Conservation (phyloP, 1,284 basidiomycete species). For the Puccinia coronata region DNA sequence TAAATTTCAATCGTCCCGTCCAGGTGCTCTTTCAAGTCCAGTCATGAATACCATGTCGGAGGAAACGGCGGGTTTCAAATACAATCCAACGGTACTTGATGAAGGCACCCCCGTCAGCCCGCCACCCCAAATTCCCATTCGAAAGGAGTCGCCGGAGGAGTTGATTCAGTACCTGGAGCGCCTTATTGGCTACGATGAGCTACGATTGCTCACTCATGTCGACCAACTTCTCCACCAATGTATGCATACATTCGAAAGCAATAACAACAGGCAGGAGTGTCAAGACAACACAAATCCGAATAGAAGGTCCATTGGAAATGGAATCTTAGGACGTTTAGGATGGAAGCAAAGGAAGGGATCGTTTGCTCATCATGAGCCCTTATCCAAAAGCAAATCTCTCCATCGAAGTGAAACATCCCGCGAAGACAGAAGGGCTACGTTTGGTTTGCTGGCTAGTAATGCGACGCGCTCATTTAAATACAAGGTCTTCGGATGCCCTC, state of each 20-base stretch:
- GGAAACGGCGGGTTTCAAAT: neutral
- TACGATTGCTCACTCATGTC: constrained; percentile 10
- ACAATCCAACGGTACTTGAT: neutral
- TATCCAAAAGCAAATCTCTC: neutral
- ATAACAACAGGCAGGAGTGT: neutral
- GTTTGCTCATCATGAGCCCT: neutral
- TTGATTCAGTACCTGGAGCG: constrained; percentile 24
- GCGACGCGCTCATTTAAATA: neutral
- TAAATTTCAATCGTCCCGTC: neutral
- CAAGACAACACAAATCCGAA: neutral
- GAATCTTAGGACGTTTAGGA: constrained; percentile 9
- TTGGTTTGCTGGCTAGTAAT: neutral
- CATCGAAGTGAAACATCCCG: neutral
- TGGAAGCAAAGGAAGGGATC: constrained; percentile 3
- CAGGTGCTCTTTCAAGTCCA: neutral
- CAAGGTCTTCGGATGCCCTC: constrained; percentile 11
- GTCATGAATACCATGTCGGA: neutral
- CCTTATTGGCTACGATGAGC: constrained; percentile 18
- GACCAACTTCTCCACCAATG: constrained; percentile 7
- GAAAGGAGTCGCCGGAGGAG: constrained; percentile 9
- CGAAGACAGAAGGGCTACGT: constrained; percentile 7
- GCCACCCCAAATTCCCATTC: neutral
- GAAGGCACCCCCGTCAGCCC: neutral
- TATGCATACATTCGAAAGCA: neutral
- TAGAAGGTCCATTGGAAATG: constrained; percentile 14